Conservation (phyloP, 1,284 basidiomycete species). For the Irpex sp. region DNA sequence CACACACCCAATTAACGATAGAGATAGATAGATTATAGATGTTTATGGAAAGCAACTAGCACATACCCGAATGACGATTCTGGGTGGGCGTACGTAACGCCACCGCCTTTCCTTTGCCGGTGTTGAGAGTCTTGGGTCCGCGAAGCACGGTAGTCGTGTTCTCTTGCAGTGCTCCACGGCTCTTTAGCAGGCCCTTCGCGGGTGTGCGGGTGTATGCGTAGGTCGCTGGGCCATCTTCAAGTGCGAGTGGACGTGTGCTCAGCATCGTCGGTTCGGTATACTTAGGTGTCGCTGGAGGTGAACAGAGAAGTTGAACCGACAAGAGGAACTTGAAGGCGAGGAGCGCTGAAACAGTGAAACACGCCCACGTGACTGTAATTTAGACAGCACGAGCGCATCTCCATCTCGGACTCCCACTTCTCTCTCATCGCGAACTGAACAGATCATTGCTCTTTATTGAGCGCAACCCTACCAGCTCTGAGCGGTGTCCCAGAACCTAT, state of each 20-base stretch:
- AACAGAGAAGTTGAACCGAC: neutral
- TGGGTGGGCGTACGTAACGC: too few species aligned
- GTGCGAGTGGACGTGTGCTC: slow-evolving; percentile 36
- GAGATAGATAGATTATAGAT: neutral
- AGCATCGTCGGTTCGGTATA: slow-evolving; percentile 32
- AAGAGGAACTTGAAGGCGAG: too few species aligned
- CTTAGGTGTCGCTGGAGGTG: neutral
- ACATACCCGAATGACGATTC: neutral
- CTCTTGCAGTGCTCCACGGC: slow-evolving; percentile 44
- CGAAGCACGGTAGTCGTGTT: slow-evolving; percentile 37
- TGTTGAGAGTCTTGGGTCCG: slow-evolving; percentile 14
- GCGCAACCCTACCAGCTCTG: neutral
- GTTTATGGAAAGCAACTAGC: neutral
- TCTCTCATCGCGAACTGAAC: neutral
- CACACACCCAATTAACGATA: too few species aligned
- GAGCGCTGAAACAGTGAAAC: neutral
- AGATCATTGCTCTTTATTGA: too few species aligned
- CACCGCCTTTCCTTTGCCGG: too few species aligned
- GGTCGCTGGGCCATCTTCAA: slow-evolving; percentile 25
- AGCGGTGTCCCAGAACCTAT: too few species aligned
- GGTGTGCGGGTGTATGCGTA: slow-evolving; percentile 44
- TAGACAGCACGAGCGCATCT: neutral
- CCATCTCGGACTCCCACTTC: neutral
- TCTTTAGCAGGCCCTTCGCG: slow-evolving; percentile 33
- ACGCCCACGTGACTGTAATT: neutral